Base-by-base conservation (phyloP, 306 rosid species). In the Vigna angularis region DNA sequence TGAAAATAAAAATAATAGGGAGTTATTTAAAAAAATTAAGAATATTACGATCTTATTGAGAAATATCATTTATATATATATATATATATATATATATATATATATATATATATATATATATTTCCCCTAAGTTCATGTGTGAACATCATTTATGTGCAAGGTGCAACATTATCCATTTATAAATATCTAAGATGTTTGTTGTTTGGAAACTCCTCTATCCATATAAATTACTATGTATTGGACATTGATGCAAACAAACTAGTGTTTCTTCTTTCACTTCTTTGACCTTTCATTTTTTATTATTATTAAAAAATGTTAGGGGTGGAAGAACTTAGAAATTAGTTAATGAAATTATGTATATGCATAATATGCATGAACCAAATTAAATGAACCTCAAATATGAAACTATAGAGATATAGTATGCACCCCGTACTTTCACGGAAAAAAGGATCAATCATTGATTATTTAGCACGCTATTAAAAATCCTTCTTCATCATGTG, bases 131-230 rank as follows among this genome's bases (percentile, higher is more conserved):
- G 4, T 11, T 65, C 34, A 18, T 64, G 70, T 64, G 70, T 64
- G 70, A 64, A 64, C 15, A 64, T 36, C 70, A 66, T 42, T 65
- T 40, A 65, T 38, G 70, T 17, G 52, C 34, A 67, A 65, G 17
- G 70, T 17, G 52, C 52, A 67, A 47, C 56, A 22, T 45, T 67
- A 45, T 13, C 18, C 12, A 24, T 67, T 73, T 66, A 20, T 66
- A 45, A 73, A 73, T 81, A 48, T 59, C 30, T n/a, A 83, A 76
- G 85, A 44, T 67, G 73, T 26, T 57, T 16, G 68, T 48, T 24
- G 77, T 67, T 62, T 24, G 53, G 67, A 58, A 66, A 66, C 49
- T 81, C 48, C 14, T 57, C 11, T 36, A n/a, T 79, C 32, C 50
- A n/a, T 61, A 50, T 2, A 22, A 14, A 32, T 16, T 6, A 77